Conservation (phyloP, 331 rosid species). For the Pyrus hybrid region DNA sequence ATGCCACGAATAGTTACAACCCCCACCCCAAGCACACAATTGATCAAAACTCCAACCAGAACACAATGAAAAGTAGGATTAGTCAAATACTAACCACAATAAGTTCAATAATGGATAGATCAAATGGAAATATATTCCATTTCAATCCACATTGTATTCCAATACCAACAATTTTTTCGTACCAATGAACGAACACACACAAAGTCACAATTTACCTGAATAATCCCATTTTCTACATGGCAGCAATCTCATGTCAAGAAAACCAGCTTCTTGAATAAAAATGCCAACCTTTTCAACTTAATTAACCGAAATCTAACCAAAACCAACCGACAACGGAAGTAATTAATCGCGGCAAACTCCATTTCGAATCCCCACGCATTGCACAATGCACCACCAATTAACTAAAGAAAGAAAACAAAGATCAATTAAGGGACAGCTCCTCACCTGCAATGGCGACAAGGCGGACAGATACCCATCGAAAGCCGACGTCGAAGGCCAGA, state of each 20-base stretch:
- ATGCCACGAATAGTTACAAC: background rate
- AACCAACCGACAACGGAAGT: background rate
- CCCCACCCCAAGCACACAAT: background rate
- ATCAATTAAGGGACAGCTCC: background rate
- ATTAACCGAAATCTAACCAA: background rate
- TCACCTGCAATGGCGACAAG: conserved; percentile 94
- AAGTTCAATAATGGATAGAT: no score
- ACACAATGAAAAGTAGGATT: background rate
- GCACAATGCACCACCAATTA: background rate
- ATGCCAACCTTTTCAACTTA: background rate
- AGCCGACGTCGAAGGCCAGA: conserved; percentile 98
- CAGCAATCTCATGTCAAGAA: background rate
- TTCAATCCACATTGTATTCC: background rate
- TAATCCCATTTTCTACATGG: background rate
- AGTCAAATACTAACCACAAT: no score
- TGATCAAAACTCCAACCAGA: background rate
- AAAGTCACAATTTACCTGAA: background rate
- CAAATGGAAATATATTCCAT: background rate
- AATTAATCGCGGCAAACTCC: background rate
- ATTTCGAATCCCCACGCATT: background rate
- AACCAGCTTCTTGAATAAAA: background rate
- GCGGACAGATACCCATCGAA: conserved; percentile 98
- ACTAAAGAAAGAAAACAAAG: background rate
- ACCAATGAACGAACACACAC: background rate
- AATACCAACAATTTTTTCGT: background rate